Base-by-base conservation (phyloP, 257 asterid genomes). In the Thymus quinquecostatus region DNA sequence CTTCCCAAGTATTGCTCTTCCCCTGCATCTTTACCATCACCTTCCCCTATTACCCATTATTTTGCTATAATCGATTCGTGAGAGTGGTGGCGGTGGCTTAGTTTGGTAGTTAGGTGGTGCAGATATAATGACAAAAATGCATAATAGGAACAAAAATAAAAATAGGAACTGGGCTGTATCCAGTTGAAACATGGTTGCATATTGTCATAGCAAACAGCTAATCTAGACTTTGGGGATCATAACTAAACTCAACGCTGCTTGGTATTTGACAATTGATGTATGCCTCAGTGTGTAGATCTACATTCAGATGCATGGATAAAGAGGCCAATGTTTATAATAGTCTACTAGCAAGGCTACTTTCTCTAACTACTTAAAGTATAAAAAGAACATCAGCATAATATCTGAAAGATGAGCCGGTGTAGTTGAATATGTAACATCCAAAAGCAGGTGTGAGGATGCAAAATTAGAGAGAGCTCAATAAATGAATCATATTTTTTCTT, bases 271-370 rank as follows among this genome's bases (percentile, higher is more conserved):
- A 43, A 56, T 55, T 55, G 41, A 36, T n/a, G 38, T 49, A 36
- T 36, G 5, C 43, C 47, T 73, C 49, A 44, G 38, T 30, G 21
- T 44, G 59, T 53, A 36, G 41, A 38, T 4, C 28, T 66, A 27
- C 44, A 28, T 33, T 45, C 53, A 11, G 29, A 56, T 58, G 30
- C 73, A 45, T 34, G 73, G 51, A 45, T 43, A 11, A 10, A 57
- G 38, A 36, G 44, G 50, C 49, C 66, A 57, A 53, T 8, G 58
- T 57, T 41, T 56, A 56, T 21, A 59, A 14, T 48, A 59, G 58
- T 74, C 34, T 55, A n/a, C 58, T 71, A 40, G 9, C 21, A 66
- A 10, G 27, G 63, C 60, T 64, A 36, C 49, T 49, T 40, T 10
- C 48, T 60, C 32, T 71, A 33, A 8, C 3, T 13, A 28, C 38